Base-by-base conservation (phyloP, 2,329 filamentous ascomycete species). In the Verticillium zaregamsianum region DNA sequence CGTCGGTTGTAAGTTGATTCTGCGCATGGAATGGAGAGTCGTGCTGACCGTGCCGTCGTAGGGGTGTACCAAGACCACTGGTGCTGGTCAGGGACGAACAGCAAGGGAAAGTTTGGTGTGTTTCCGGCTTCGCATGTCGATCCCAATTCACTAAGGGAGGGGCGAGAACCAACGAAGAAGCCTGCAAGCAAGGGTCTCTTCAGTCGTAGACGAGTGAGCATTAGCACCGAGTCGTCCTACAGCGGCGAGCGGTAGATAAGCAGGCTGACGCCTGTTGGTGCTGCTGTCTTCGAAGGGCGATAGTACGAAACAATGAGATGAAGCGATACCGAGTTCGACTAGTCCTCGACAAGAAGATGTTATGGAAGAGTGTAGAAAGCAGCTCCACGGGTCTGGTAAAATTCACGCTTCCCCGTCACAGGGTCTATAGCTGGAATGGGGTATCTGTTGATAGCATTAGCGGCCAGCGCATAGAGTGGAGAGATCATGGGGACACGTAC, bases 61-160 rank as follows among this genome's bases (percentile, higher is more conserved):
- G 72, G 70, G 70, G 63, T 71, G 5, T 70, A 74, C 40, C 67
- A 71, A 17, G 72, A 73, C 3, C 73, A 78, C 59, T 79, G 77
- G 76, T 79, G 76, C 64, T 79, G 76, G 76, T 74, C 71, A 0
- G 77, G 75, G 0, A 73, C 66, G 25, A 77, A 76, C 57, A 70
- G 72, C 58, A 74, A 73, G 56, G 76, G 75, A 0, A 76, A 73
- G 61, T 72, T 67, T 61, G 77, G 77, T 14, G 69, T 78, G 28
- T 79, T 78, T 62, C 76, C 76, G 25, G 68, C 72, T 63, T 76
- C 73, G 14, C 75, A 76, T 62, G 66, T 78, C 33, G 73, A 75
- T 63, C 69, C 71, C 2, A 39, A 54, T 9, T 65, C 63, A 15
- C 25, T 65, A 2, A 61, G 59, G 33, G 57, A 65, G 37, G 31